Conservation (phyloP, 78 protist species). For the Dictyostelium citrinum region DNA sequence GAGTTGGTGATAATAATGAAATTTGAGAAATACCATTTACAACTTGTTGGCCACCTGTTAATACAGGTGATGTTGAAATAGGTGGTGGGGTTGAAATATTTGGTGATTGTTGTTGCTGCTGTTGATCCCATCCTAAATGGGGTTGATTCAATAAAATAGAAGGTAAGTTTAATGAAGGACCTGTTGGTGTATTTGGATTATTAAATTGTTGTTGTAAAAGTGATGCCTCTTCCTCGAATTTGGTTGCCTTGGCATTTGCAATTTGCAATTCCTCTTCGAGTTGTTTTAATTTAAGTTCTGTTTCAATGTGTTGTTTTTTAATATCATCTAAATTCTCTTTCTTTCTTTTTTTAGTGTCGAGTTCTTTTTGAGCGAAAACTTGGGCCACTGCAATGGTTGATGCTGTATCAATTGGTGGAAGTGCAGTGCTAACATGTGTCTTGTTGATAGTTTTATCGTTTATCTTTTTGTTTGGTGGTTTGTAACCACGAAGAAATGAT, state of each 20-base stretch:
- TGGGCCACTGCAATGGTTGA: constrained; percentile 71
- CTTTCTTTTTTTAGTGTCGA: constrained; percentile 64
- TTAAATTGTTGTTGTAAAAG: constrained; percentile 46
- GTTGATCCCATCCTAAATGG: constrained; percentile 35
- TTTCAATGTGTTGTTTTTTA: constrained; percentile 56
- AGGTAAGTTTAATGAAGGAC: constrained; percentile 1
- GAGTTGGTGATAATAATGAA: constrained; percentile 45
- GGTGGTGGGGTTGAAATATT: neutral
- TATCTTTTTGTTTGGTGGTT: constrained; percentile 20
- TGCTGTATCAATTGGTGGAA: constrained; percentile 48
- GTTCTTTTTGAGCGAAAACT: constrained; percentile 56
- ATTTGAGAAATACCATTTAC: constrained; percentile 26
- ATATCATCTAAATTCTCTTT: constrained; percentile 56
- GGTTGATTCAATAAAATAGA: constrained; percentile 16
- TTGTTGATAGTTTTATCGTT: neutral
- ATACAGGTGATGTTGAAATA: neutral
- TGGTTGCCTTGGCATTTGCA: constrained; percentile 76
- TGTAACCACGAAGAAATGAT: constrained; percentile 17
- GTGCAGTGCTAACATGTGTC: neutral
- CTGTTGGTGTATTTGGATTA: neutral
- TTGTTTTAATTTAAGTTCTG: constrained; percentile 36
- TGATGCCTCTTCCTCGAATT: constrained; percentile 70
- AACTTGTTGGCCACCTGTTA: neutral
- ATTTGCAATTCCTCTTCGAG: constrained; percentile 44
- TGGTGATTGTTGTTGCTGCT: neutral